Evolutionary conservation across 805 yeast genomes (phyloP), one percentile per base, ranked within the genome.

Genomic region (Maudiozyma saulgeensis): DNA sequence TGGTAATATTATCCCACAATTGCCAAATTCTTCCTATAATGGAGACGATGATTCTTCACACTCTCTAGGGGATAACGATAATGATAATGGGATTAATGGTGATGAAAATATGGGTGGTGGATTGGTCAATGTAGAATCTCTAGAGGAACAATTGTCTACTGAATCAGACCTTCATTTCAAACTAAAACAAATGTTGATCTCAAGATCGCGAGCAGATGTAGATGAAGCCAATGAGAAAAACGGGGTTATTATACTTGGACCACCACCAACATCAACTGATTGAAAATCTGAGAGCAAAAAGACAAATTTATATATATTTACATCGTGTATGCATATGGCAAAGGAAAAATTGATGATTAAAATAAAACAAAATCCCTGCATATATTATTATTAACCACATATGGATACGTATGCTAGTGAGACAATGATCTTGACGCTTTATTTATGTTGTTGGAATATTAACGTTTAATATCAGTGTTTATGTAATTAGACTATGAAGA

Each of bases 191-290:
- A 55, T 61, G 51, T 49, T 67, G 41, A 56, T 63, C 15, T 54
- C 56, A 11, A 51, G 56, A 45, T 49, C 63, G 13, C 59, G 56
- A 50, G 53, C 56, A 16, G 63, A 60, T 21, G 58, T 67, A 7
- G 65, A 62, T 44, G 51, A 50, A 26, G 51, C 55, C 26, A 66
- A 66, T 46, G 51, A 53, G 44, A 51, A 55, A 28, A 63, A 66
- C 26, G 69, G 69, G 18, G 69, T 66, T 1, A 62, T 66, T 16
- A 54, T 66, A 23, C 45, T 66, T 34, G 67, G 66, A 6, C 65
- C 64, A 31, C 58, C 67, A 12, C 45, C 58, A n/a, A 13, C 21
- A 11, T 3, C 15, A 41, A 16, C 32, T 28, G 38, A 6, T 6
- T 35, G 18, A 35, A 21, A 21, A 21, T 21, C 23, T 3, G 23